phyloP scores from a whole-genome alignment of 2,329 filamentous ascomycete species.

The Neonectria sp. region DNA sequence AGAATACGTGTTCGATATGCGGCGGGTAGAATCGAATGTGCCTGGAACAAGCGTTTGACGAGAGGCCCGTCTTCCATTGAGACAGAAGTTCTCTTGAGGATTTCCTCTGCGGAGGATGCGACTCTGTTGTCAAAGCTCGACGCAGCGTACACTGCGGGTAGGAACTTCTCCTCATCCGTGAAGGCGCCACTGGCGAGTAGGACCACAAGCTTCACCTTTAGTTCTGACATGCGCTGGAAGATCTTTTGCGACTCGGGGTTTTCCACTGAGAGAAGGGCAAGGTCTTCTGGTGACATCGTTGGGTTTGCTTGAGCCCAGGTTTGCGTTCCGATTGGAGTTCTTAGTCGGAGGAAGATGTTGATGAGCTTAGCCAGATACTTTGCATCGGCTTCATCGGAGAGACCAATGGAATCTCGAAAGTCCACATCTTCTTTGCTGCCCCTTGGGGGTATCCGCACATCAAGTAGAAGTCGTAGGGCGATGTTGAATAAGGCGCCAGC shows the following conservation, averaged over 20 bases:
- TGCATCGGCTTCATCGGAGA: conserved; percentile 79
- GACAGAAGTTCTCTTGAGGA: conserved; percentile 84
- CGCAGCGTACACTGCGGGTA: conserved; percentile 87
- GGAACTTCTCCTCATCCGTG: conserved; percentile 83
- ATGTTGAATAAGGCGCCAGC: conserved; percentile 83
- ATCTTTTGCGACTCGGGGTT: conserved; percentile 75
- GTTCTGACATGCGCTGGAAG: conserved; percentile 57
- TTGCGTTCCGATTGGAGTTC: conserved; percentile 49
- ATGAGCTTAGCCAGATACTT: conserved; percentile 82
- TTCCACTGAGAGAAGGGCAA: conserved; percentile 50
- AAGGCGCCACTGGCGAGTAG: conserved; percentile 91
- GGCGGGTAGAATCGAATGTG: conserved; percentile 82
- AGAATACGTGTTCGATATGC: conserved; percentile 85
- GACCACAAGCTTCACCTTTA: conserved; percentile 72
- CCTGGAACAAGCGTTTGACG: conserved; percentile 76
- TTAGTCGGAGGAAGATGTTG: conserved; percentile 76
- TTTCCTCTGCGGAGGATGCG: conserved; percentile 88
- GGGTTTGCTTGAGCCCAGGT: conserved; percentile 53
- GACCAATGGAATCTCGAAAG: conserved; percentile 76
- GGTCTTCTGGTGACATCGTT: conserved; percentile 50
- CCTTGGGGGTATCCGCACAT: conserved; percentile 79
- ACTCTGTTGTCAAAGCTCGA: conserved; percentile 87
- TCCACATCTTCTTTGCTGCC: conserved; percentile 84
- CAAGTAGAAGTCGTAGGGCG: conserved; percentile 81
- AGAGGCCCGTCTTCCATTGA: conserved; percentile 79